These are phyloP conservation scores for Brettanomyces nanus DNA, from an alignment of 805 yeast species.

Conservation along the genomic window DNA sequence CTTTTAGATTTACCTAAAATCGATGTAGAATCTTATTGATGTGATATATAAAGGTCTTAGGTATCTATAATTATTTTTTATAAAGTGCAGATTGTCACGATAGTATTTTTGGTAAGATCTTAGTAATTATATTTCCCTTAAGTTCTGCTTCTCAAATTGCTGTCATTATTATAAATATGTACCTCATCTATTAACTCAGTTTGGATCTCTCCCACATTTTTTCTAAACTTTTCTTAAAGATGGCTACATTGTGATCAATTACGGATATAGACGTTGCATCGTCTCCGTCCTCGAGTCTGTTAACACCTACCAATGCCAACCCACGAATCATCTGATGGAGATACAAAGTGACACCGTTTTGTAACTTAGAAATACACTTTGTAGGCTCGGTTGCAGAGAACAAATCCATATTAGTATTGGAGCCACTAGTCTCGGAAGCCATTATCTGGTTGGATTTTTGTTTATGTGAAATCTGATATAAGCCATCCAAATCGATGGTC, in stretches of 20 bases:
- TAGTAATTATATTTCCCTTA: too few relatives aligned
- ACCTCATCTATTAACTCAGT: slow-evolving; percentile 3
- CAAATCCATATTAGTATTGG: not conserved
- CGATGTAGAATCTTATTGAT: too few relatives aligned
- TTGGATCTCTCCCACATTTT: slow-evolving; percentile 54
- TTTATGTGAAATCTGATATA: slow-evolving; percentile 35
- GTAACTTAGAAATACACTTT: slow-evolving; percentile 63
- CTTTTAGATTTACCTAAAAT: too few relatives aligned
- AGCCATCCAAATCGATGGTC: slow-evolving; percentile 76
- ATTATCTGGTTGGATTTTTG: not conserved
- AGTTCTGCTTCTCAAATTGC: not conserved
- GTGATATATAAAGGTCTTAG: too few relatives aligned
- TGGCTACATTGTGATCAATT: slow-evolving; percentile 81
- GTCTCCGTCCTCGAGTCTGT: slow-evolving; percentile 53
- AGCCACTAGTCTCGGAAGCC: not conserved
- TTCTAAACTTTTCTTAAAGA: slow-evolving; percentile 69
- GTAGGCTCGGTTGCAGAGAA: slow-evolving; percentile 17
- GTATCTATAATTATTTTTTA: too few relatives aligned
- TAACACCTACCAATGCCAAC: slow-evolving; percentile 80
- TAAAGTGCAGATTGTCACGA: too few relatives aligned
- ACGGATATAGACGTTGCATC: slow-evolving; percentile 49
- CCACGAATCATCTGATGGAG: slow-evolving; percentile 91
- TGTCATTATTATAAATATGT: not conserved
- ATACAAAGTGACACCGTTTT: slow-evolving; percentile 78
- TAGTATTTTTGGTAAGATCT: too few relatives aligned